phyloP scores from a whole-genome alignment of 805 yeast genomes.

The Yarrowia sp. region DNA sequence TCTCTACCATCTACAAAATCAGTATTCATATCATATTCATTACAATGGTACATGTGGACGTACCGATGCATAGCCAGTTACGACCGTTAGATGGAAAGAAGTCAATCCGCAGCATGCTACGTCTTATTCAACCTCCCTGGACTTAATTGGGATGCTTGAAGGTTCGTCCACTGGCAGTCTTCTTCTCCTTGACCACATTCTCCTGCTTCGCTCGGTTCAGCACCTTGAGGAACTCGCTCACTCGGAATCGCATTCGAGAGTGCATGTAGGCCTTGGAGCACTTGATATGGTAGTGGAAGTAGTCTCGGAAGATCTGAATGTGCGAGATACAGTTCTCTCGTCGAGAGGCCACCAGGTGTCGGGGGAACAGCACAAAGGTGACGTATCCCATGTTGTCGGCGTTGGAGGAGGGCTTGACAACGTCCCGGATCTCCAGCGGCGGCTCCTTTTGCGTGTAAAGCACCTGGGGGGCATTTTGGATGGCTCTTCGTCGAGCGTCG shows the following conservation, averaged over 20 bases:
- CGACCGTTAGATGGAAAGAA: neutral
- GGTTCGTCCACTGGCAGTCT: constrained; percentile 76
- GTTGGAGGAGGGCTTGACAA: constrained; percentile 48
- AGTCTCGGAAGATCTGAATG: constrained; percentile 90
- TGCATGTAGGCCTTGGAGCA: constrained; percentile 98
- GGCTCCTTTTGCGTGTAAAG: constrained; percentile 87
- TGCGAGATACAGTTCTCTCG: constrained; percentile 90
- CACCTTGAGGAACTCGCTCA: constrained; percentile 90
- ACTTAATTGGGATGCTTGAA: constrained; percentile 52
- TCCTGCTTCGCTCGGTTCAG: constrained; percentile 97
- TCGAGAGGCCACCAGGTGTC: constrained; percentile 69
- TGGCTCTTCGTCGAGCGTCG: constrained; percentile 93
- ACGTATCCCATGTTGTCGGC: constrained; percentile 61
- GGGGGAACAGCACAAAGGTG: constrained; percentile 61
- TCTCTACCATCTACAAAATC: no score
- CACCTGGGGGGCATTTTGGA: constrained; percentile 98
- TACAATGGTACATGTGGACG: constrained; percentile 1
- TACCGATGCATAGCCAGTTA: constrained; percentile 8
- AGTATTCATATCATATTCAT: constrained; percentile 8
- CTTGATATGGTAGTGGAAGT: constrained; percentile 98
- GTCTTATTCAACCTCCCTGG: neutral
- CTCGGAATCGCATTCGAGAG: constrained; percentile 96
- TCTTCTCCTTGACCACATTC: constrained; percentile 76
- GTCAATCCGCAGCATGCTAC: neutral
- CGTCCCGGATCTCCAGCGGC: constrained; percentile 80